Percentiles rank a stretch among this genome's conserved stretches.
These are phyloP conservation scores for Astrocystis sublimbata DNA, from an alignment of 495 filamentous ascomycete genomes.

Conservation along the genomic window DNA sequence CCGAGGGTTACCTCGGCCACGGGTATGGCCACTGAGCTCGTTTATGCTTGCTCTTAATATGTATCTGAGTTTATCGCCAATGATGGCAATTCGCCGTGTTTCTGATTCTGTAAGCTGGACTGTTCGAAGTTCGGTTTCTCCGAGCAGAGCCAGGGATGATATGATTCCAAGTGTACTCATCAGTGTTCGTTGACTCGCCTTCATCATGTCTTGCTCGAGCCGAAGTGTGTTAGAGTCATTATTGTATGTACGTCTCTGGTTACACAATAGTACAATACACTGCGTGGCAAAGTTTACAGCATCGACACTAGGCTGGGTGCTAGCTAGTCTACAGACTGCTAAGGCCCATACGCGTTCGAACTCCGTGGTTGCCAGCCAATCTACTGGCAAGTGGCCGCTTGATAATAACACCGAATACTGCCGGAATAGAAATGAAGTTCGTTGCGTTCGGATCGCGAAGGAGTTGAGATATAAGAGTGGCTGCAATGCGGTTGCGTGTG, in stretches of 20 bases:
- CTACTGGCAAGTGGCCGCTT: slow-evolving; percentile 35
- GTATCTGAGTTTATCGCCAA: slow-evolving; percentile 25
- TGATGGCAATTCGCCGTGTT: slow-evolving; percentile 24
- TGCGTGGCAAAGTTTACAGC: slow-evolving; percentile 37
- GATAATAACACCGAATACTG: slow-evolving; percentile 39
- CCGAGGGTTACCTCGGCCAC: slow-evolving; percentile 7
- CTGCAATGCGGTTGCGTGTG: slow-evolving; percentile 19
- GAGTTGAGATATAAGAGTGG: slow-evolving; percentile 34
- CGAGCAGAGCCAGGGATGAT: slow-evolving; percentile 35
- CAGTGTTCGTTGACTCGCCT: slow-evolving; percentile 31
- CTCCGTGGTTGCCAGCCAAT: slow-evolving; percentile 46
- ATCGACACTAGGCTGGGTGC: slow-evolving; percentile 31
- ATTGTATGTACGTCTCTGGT: slow-evolving; percentile 13
- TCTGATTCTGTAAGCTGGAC: slow-evolving; percentile 20
- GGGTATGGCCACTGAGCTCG: slow-evolving; percentile 11
- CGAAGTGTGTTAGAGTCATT: slow-evolving; percentile 16
- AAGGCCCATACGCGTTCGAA: slow-evolving; percentile 42
- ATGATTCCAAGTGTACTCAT: slow-evolving; percentile 40
- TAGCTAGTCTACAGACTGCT: slow-evolving; percentile 32
- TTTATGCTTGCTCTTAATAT: slow-evolving; percentile 27
- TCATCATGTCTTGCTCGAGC: slow-evolving; percentile 25
- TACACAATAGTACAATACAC: slow-evolving; percentile 38
- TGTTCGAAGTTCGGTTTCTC: slow-evolving; percentile 25
- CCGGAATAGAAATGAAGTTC: slow-evolving; percentile 33
- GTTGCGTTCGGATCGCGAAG: slow-evolving; percentile 27